A percentile compares a stretch with the other conserved stretches of the same genome.
Conservation (phyloP, 139 green algal species). For the Deuterostichococcus epilithicus region DNA sequence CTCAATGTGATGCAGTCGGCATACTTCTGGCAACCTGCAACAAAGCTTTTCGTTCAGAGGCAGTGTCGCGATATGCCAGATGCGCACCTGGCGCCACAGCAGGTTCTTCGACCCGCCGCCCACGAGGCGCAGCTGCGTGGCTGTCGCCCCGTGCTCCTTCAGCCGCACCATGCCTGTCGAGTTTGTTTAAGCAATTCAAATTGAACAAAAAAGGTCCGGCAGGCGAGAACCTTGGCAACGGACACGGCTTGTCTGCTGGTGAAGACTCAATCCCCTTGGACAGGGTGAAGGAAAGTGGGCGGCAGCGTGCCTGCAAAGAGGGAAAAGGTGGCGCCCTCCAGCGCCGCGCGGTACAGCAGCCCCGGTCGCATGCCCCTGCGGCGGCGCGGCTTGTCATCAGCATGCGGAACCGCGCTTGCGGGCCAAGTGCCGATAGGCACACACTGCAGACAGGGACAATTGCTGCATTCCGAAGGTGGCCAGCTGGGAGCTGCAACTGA, state of each 20-base stretch:
- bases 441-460: background rate
- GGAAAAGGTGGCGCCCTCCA: conserved; percentile 81
- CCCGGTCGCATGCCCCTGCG: conserved; percentile 33
- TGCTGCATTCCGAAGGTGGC: no score
- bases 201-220: background rate
- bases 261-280: background rate
- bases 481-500: background rate
- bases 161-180: conserved; percentile 29
- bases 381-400: conserved; percentile 1
- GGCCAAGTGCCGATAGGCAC: no score
- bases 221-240: no score
- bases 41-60: no score
- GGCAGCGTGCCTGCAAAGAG: conserved; percentile 51
- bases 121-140: conserved; percentile 64
- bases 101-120: conserved; percentile 74
- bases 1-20: no score
- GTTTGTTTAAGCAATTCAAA: background rate
- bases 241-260: background rate
- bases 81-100: conserved; percentile 59
- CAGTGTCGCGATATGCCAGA: background rate
- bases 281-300: no score
- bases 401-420: no score
- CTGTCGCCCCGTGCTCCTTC: conserved; percentile 35
- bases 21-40: no score
- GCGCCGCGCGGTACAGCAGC: conserved; percentile 76